A percentile compares a stretch with the other conserved stretches of the same genome.
Evolutionary conservation across 345 rosid species (phyloP).

Genomic region (Boechera divaricarpa): DNA sequence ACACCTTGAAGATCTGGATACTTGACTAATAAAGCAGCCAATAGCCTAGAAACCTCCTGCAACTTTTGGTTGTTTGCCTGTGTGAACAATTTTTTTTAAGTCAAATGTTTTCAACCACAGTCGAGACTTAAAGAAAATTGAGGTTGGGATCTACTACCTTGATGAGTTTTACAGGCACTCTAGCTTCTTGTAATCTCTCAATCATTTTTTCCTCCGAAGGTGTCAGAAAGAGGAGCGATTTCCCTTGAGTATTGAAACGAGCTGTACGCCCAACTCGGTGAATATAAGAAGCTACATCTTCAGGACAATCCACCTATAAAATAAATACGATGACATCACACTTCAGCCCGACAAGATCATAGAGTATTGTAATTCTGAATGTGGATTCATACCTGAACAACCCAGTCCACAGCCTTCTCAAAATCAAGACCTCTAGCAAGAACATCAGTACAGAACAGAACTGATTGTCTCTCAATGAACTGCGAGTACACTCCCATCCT

Average conservation of each 20-base stretch:
- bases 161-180: slow-evolving; percentile 69
- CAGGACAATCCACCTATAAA: slow-evolving; percentile 89
- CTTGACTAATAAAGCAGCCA: slow-evolving; percentile 75
- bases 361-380: slow-evolving; percentile 24
- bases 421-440: slow-evolving; percentile 97
- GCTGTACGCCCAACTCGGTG: slow-evolving; percentile 99
- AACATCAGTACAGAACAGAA: slow-evolving; percentile 93
- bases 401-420: slow-evolving; percentile 95
- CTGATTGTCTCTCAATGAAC: slow-evolving; percentile 79
- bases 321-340: slow-evolving; percentile 27
- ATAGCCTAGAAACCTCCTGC: slow-evolving; percentile 68
- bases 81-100: slow-evolving; percentile 20
- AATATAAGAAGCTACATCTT: slow-evolving; percentile 88
- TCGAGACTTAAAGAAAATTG: neutral
- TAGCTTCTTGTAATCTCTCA: slow-evolving; percentile 76
- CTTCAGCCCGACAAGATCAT: slow-evolving; percentile 11
- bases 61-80: slow-evolving; percentile 74
- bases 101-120: slow-evolving; percentile 18
- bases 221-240: slow-evolving; percentile 75
- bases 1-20: slow-evolving; percentile 67
- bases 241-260: slow-evolving; percentile 75
- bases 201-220: slow-evolving; percentile 97
- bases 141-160: slow-evolving; percentile 64
- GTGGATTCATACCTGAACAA: slow-evolving; percentile 70
- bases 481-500: slow-evolving; percentile 84